Evolutionary conservation across 768 basidiomycete species (phyloP), one percentile per base, ranked within the genome.

Genomic region (Mycena rebaudengoi): DNA sequence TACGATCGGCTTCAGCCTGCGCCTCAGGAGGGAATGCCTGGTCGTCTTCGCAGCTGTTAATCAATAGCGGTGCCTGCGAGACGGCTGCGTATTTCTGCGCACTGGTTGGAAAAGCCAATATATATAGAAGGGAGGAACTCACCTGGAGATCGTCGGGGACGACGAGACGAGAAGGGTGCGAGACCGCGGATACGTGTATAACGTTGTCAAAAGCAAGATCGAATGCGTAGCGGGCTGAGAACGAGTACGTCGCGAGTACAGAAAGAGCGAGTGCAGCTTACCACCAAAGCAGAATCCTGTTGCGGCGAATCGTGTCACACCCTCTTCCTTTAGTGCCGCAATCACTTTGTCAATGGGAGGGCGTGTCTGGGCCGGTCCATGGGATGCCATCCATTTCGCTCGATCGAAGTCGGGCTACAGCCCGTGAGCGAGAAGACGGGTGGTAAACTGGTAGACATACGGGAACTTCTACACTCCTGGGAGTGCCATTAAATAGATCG

Each of bases 31-130:
- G 75, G 76, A 83, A 85, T 71, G 57, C 52, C 20, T 20, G 1
- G 69, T 83, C 80, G 13, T 56, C 25, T 55, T 74, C 71, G 68
- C 84, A 83, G 35, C 80, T 79, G 75, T 84, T 84, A 74, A 60
- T 60, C 14, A 60, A 28, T 14, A 60, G 39, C 35, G 58, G 46
- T 6, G 58, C 29, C 30, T 39, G 84, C 82, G 43, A 86, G 84
- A 73, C 25, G 83, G 82, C 6, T 75, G 71, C 20, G 72, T 75
- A 12, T 80, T 65, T 35, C 49, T 53, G 43, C 43, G 43, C 8
- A 44, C 11, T 16, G 50, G 23, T 10, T 16, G 14, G 35, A 44
- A 25, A 7, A 43, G 12, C 35, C 23, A 51, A 74, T 70, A 66
- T 79, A 75, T 20, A 39, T 35, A 33, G n/a, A 33, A 8, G 21